A percentile compares a stretch with the other conserved stretches of the same genome.
phyloP scores from a whole-genome alignment of 345 rosid genomes.

The Rhizophora apiculata region DNA sequence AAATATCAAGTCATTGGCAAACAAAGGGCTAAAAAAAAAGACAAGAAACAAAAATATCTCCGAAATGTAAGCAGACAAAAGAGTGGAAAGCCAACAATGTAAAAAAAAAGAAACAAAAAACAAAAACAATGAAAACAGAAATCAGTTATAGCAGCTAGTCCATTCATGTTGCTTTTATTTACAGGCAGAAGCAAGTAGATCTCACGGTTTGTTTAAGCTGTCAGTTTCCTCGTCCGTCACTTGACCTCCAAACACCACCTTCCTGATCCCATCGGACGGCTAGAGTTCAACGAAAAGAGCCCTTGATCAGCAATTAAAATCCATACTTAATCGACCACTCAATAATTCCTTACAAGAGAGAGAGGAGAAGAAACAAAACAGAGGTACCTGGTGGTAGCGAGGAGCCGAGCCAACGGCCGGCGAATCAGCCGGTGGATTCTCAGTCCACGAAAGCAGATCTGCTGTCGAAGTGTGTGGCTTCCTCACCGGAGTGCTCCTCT shows the following conservation, averaged over 20 bases:
- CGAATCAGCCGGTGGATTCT: constrained; percentile 49
- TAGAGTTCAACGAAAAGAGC: constrained; percentile 18
- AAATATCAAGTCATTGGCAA: background rate
- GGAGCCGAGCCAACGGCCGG: constrained; percentile 22
- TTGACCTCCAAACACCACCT: constrained; percentile 96
- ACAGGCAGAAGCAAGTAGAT: constrained; percentile 29
- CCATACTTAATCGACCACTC: too few relatives aligned
- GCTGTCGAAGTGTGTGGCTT: constrained; percentile 81
- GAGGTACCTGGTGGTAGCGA: constrained; percentile 66
- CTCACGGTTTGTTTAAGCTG: constrained; percentile 77
- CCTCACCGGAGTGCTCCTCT: constrained; percentile 72
- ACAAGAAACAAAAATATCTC: background rate
- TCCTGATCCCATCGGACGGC: constrained; percentile 96
- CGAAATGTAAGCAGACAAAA: constrained; percentile 5
- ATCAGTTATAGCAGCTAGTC: constrained; percentile 1
- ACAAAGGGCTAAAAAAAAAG: background rate
- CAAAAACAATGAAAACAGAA: too few relatives aligned
- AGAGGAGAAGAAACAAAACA: constrained; percentile 12
- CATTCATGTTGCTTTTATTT: background rate
- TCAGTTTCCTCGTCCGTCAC: constrained; percentile 90
- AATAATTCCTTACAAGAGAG: background rate
- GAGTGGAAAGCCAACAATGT: too few relatives aligned
- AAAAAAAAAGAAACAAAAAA: constrained; percentile 1
- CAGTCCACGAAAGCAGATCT: constrained; percentile 90
- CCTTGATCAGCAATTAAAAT: background rate